Evolutionary conservation across 768 basidiomycete species (phyloP), one percentile per base, ranked within the genome.

Genomic region (Termitomyces sp.): DNA sequence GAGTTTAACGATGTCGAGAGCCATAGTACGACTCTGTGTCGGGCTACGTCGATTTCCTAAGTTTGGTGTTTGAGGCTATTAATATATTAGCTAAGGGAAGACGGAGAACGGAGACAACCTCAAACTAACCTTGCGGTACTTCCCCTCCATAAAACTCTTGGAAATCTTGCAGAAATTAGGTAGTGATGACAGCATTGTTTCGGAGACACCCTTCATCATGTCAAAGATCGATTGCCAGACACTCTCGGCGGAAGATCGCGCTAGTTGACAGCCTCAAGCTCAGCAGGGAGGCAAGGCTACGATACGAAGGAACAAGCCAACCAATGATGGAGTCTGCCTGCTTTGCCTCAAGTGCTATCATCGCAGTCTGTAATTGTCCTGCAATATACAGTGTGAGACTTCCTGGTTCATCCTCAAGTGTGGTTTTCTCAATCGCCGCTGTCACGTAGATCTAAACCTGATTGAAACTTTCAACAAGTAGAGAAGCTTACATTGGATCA

Each of bases 131-230:
- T 88, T 94, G 72, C 87, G 89, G 71, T 91, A 95, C 72, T 92
- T 94, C 5, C 97, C 96, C 47, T 97, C 95, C 76, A 96, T 86
- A 69, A 95, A 96, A 29, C 84, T 86, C 72, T 86, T 92, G 2
- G 92, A 88, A 52, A 99, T 91, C 70, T 87, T 90, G 94, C 94
- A 96, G 75, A 98, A 98, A 67, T 84, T 92, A 14, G 96, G 95
- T 29, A 99, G 81, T 1, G 89, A 83, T n/a, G 87, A 79, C 12
- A 95, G 73, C 72, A 98, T 82, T 45, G 84, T 84, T 71, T 98
- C 96, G 4, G 93, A 94, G n/a, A 94, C 71, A 66, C 82, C 87
- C 77, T 94, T 95, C 53, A 94, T 86, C 79, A 98, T 79, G 45
- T 86, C 83, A 55, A 86, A 79, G 32, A 91, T 84, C 2, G 86